phyloP scores from a whole-genome alignment of 169 alveolate species.

The Plasmodium gaboni region DNA sequence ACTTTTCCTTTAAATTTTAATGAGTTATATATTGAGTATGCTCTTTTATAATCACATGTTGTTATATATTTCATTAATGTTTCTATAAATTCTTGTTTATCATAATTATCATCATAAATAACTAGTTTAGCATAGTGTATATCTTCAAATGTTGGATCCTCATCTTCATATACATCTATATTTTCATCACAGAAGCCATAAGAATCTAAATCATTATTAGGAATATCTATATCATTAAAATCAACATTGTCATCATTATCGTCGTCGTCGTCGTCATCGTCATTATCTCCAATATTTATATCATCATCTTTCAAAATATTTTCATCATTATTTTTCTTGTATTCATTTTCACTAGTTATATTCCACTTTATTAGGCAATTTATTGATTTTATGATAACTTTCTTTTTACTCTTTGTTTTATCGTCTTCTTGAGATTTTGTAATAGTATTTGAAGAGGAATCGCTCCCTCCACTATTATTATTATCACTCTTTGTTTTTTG shows the following conservation, averaged over 20 bases:
- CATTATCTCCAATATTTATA: not conserved
- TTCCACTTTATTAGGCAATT: conserved; percentile 64
- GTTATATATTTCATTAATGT: conserved; percentile 32
- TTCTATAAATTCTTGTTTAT: conserved; percentile 51
- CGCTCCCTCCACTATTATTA: no score
- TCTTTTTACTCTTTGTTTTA: not conserved
- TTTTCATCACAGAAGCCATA: conserved; percentile 49
- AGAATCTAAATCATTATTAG: conserved; percentile 23
- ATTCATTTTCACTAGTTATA: conserved; percentile 31
- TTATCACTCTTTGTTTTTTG: no score
- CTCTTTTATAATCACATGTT: conserved; percentile 61
- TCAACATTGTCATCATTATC: conserved; percentile 1
- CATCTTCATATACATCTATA: conserved; percentile 27
- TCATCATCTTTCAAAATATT: not conserved
- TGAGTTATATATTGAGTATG: conserved; percentile 28
- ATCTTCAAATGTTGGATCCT: conserved; percentile 3
- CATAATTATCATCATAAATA: conserved; percentile 74
- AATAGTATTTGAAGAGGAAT: no score
- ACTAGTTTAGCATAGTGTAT: conserved; percentile 53
- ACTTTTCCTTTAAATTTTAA: conserved; percentile 67
- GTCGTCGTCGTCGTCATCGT: conserved; percentile 7
- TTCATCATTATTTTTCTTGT: conserved; percentile 3
- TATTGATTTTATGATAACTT: conserved; percentile 33
- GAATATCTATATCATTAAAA: conserved; percentile 8
- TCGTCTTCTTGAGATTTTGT: not conserved